These are phyloP conservation scores for Penicillium sp. DNA, from an alignment of 2,329 filamentous ascomycete genomes.

Conservation along the genomic window DNA sequence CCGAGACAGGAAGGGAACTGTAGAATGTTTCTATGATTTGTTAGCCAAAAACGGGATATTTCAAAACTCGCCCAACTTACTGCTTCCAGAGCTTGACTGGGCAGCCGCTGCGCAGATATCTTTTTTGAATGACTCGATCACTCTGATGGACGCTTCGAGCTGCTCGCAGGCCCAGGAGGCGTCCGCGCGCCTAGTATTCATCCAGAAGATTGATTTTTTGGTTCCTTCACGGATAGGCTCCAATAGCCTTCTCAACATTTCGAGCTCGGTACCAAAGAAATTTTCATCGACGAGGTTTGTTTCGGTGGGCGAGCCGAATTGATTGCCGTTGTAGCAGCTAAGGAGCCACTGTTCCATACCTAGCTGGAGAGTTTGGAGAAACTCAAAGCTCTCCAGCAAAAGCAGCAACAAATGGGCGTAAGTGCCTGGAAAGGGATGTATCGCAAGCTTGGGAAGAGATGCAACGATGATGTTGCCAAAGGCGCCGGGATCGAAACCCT, in stretches of 20 bases:
- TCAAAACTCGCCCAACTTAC: conserved; percentile 18
- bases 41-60: neutral
- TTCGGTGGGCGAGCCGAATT: conserved; percentile 1
- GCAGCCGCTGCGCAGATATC: conserved; percentile 20
- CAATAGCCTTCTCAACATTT: conserved; percentile 30
- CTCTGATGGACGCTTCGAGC: conserved; percentile 25
- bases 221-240: conserved; percentile 26
- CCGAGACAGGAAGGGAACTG: conserved; percentile 14
- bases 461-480: conserved; percentile 22
- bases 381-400: conserved; percentile 50
- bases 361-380: conserved; percentile 68
- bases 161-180: conserved; percentile 19
- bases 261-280: conserved; percentile 27
- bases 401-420: conserved; percentile 32
- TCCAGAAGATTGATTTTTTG: conserved; percentile 24
- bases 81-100: conserved; percentile 16
- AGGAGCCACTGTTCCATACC: conserved; percentile 69
- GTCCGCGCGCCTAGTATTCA: conserved; percentile 20
- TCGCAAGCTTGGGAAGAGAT: conserved; percentile 13
- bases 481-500: conserved; percentile 26
- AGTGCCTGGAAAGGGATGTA: conserved; percentile 26
- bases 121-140: conserved; percentile 30
- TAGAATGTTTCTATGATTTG: conserved; percentile 23
- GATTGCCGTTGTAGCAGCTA: conserved; percentile 35
- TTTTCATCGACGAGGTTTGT: conserved; percentile 23